Percentiles rank a stretch among this genome's conserved stretches.
phyloP scores from a whole-genome alignment of 148 eudicot genomes.

The Spergularia bocconei region DNA sequence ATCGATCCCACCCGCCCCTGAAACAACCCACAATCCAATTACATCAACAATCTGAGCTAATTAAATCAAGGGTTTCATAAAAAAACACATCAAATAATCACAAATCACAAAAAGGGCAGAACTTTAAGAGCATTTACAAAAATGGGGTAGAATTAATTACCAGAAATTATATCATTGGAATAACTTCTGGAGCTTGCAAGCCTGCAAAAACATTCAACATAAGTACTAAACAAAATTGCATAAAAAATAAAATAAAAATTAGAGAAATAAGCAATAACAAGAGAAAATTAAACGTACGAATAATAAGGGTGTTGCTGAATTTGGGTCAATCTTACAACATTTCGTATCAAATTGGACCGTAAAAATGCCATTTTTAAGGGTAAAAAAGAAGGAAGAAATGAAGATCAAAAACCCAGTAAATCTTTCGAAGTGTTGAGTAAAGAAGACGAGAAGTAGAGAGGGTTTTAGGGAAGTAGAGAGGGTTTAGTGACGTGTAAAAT shows the following conservation, averaged over 20 bases:
- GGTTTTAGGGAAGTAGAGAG: background rate
- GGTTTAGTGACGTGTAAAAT: background rate
- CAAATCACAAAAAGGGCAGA: background rate
- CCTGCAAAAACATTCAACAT: conserved; percentile 31
- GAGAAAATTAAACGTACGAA: conserved; percentile 11
- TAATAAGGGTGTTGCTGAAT: conserved; percentile 16
- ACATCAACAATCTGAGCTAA: conserved; percentile 4
- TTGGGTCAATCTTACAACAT: conserved; percentile 2
- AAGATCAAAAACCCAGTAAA: background rate
- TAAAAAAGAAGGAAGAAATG: background rate
- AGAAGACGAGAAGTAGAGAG: background rate
- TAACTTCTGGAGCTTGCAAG: conserved; percentile 42
- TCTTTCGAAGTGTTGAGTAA: background rate
- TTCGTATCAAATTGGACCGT: conserved; percentile 24
- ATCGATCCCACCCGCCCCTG: too few relatives aligned
- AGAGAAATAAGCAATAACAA: background rate
- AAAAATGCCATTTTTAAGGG: conserved; percentile 24
- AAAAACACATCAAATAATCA: background rate
- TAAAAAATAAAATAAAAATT: background rate
- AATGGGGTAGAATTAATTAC: conserved; percentile 21
- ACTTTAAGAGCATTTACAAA: background rate
- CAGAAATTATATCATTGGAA: conserved; percentile 28
- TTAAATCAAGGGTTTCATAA: background rate
- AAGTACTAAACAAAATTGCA: background rate
- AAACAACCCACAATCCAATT: background rate